Evolutionary conservation across 345 rosid genomes (phyloP).

Genomic region (Trapa bicornis): DNA sequence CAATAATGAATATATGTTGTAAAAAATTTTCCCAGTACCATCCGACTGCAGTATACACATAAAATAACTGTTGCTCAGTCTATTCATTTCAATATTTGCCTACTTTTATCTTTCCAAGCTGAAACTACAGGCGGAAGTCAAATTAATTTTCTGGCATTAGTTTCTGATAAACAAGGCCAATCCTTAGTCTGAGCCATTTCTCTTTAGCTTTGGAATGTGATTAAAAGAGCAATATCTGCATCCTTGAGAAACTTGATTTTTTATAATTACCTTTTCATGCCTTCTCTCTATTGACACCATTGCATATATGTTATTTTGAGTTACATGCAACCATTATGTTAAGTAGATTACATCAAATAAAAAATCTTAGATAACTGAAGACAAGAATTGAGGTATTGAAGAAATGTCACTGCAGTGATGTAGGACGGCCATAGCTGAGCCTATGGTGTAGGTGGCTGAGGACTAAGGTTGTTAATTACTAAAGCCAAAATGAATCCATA

Average conservation of each 20-base stretch:
- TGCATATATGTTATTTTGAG: not conserved
- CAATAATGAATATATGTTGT: not conserved
- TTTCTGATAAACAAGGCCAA: not conserved
- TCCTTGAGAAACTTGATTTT: too few species aligned
- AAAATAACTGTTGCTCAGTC: not conserved
- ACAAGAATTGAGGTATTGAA: too few species aligned
- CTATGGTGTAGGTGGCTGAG: too few species aligned
- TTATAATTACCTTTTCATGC: too few species aligned
- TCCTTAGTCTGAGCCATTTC: not conserved
- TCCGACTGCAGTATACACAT: not conserved
- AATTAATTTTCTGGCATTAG: not conserved
- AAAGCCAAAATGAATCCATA: too few species aligned
- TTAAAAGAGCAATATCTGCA: too few species aligned
- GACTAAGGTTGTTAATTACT: too few species aligned
- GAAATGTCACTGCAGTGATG: too few species aligned
- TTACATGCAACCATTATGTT: not conserved
- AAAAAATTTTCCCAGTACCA: not conserved
- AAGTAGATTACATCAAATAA: not conserved
- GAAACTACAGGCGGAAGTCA: not conserved
- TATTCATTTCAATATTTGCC: not conserved
- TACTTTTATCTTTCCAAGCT: not conserved
- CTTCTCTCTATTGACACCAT: not conserved
- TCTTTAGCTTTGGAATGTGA: not conserved
- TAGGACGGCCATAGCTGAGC: too few species aligned
- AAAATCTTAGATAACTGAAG: too few species aligned